Evolutionary conservation across 2,329 filamentous ascomycete species (phyloP).

Genomic region (Dactylella cylindrospora): DNA sequence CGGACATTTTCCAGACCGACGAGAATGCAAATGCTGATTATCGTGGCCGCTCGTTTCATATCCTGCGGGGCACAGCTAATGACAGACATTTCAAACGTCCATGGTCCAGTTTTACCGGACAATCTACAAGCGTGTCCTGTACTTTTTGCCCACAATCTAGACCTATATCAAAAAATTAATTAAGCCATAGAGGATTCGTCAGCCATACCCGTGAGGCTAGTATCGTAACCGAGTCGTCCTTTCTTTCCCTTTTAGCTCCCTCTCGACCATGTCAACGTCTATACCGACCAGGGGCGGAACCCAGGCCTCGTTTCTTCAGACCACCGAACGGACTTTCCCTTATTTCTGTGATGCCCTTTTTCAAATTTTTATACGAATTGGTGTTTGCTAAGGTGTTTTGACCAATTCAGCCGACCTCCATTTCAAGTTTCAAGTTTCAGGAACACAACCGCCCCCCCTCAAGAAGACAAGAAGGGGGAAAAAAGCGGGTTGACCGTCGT

Average conservation of each 20-base stretch:
- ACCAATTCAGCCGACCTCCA: slow-evolving; percentile 38
- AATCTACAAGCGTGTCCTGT: too few relatives aligned
- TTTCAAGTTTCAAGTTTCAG: slow-evolving; percentile 34
- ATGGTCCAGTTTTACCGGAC: slow-evolving; percentile 21
- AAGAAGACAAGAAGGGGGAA: slow-evolving; percentile 1
- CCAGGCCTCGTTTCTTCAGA: too few relatives aligned
- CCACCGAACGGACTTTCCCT: too few relatives aligned
- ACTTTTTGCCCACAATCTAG: too few relatives aligned
- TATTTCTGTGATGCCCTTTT: too few relatives aligned
- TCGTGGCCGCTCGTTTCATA: slow-evolving; percentile 29
- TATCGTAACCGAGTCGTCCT: slow-evolving; percentile 25
- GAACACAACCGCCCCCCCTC: slow-evolving; percentile 11
- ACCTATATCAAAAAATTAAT: too few relatives aligned
- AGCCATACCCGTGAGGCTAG: slow-evolving; percentile 28
- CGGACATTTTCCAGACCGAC: too few relatives aligned
- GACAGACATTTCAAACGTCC: slow-evolving; percentile 8
- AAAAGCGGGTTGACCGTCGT: background rate
- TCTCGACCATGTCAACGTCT: too few relatives aligned
- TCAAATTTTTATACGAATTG: slow-evolving; percentile 20
- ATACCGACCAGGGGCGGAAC: too few relatives aligned
- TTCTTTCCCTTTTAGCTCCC: too few relatives aligned
- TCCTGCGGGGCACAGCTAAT: slow-evolving; percentile 42
- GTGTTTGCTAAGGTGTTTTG: slow-evolving; percentile 12
- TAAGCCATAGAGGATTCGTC: slow-evolving; percentile 2
- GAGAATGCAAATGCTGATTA: too few relatives aligned